Evolutionary conservation across 768 basidiomycete genomes (phyloP).

Genomic region (Collybiopsis confluens): DNA sequence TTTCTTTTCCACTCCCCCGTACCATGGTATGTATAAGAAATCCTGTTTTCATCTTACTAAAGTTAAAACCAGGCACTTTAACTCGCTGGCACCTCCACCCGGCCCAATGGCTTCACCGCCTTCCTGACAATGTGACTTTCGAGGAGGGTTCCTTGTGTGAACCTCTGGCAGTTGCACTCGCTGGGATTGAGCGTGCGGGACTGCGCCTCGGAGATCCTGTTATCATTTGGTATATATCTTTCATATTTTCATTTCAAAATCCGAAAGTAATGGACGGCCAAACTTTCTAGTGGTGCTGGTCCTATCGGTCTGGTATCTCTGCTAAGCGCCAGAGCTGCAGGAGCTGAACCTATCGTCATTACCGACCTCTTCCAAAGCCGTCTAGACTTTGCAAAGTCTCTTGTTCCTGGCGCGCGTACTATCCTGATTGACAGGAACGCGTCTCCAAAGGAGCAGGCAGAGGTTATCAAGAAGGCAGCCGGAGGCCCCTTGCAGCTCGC

Average conservation of each 20-base stretch:
- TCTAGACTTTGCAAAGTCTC: constrained; percentile 59
- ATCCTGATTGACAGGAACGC: constrained; percentile 47
- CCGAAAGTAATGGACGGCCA: background rate
- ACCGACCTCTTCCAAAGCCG: constrained; percentile 65
- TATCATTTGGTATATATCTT: constrained; percentile 61
- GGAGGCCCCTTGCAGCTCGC: constrained; percentile 46
- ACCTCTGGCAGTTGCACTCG: constrained; percentile 62
- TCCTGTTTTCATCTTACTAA: constrained; percentile 1
- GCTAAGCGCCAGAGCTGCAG: constrained; percentile 62
- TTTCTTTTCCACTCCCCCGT: constrained; percentile 71
- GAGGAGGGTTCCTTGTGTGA: constrained; percentile 70
- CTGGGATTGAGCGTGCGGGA: constrained; percentile 61
- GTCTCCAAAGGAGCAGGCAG: constrained; percentile 46
- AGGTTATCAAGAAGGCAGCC: constrained; percentile 47
- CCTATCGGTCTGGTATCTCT: constrained; percentile 63
- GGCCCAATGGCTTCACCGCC: constrained; percentile 62
- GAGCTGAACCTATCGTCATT: constrained; percentile 66
- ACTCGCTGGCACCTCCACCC: constrained; percentile 67
- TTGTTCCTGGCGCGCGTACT: constrained; percentile 56
- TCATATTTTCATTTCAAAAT: background rate
- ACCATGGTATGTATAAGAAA: constrained; percentile 39
- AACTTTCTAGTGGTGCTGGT: constrained; percentile 49
- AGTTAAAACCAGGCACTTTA: constrained; percentile 42
- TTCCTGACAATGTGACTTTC: constrained; percentile 58
- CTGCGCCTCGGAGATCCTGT: constrained; percentile 62